A percentile compares a stretch with the other conserved stretches of the same genome.
Conservation (phyloP, 2,329 filamentous ascomycete species). For the Diaporthe amygdali region DNA sequence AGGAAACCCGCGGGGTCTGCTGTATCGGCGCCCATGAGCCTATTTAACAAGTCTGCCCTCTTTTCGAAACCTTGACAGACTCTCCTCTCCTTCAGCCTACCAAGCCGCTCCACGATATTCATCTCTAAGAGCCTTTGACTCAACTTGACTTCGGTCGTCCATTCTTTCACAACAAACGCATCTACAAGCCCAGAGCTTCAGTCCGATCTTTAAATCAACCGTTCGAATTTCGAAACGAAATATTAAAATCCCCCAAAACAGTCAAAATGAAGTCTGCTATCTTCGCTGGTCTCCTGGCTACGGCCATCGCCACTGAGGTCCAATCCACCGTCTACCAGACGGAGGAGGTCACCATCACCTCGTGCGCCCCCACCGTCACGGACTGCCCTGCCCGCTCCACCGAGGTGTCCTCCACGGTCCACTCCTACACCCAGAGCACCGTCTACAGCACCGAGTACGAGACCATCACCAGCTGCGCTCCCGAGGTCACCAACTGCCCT, state of each 20-base stretch:
- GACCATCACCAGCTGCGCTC: conserved; percentile 65
- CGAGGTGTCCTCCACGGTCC: conserved; percentile 58
- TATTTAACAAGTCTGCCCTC: conserved; percentile 40
- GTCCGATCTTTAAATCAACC: conserved; percentile 31
- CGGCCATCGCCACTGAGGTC: conserved; percentile 43
- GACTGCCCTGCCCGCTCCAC: conserved; percentile 50
- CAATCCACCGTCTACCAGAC: conserved; percentile 60
- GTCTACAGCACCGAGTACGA: conserved; percentile 64
- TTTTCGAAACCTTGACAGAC: conserved; percentile 27
- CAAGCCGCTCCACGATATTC: conserved; percentile 34
- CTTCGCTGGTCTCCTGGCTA: conserved; percentile 52
- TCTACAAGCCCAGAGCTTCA: conserved; percentile 35
- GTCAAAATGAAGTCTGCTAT: conserved; percentile 68
- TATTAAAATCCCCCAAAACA: conserved; percentile 27
- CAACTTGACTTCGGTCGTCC: conserved; percentile 48
- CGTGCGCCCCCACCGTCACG: conserved; percentile 58
- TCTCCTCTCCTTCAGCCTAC: conserved; percentile 38
- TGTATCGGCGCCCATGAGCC: conserved; percentile 7
- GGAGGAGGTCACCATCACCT: conserved; percentile 65
- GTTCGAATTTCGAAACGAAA: conserved; percentile 27
- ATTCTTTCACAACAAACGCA: conserved; percentile 38
- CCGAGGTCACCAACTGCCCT: conserved; percentile 58
- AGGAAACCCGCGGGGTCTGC: conserved; percentile 14
- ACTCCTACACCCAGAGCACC: conserved; percentile 66
- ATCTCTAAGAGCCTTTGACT: conserved; percentile 33